Evolutionary conservation across 768 basidiomycete species (phyloP).

Genomic region (Leccinum subgranulosum): DNA sequence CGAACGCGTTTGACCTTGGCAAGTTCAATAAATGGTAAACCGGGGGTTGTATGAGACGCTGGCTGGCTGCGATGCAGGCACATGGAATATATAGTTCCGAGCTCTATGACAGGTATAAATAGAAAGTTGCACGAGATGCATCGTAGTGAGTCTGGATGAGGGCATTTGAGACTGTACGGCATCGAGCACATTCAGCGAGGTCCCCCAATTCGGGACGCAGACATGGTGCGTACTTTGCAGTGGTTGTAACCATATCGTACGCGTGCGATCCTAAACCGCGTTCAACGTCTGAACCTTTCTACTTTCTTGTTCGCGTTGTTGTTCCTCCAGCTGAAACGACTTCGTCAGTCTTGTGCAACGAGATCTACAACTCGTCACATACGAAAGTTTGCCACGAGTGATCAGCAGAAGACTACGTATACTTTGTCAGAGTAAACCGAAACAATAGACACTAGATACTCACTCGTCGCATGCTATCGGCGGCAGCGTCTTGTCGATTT

Average conservation of each 20-base stretch:
- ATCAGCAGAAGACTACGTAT: constrained; percentile 16
- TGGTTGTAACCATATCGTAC: neutral
- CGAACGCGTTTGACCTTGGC: too few relatives aligned
- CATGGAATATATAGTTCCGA: too few relatives aligned
- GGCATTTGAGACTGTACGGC: too few relatives aligned
- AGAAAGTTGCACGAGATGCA: too few relatives aligned
- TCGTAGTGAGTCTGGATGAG: too few relatives aligned
- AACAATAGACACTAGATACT: neutral
- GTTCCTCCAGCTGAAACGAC: constrained; percentile 24
- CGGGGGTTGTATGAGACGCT: too few relatives aligned
- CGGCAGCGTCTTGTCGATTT: constrained; percentile 40
- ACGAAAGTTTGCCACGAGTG: constrained; percentile 31
- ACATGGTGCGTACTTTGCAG: too few relatives aligned
- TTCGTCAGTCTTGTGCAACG: neutral
- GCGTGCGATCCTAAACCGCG: neutral
- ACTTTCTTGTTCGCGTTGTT: constrained; percentile 23
- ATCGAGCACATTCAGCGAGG: too few relatives aligned
- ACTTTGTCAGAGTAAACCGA: neutral
- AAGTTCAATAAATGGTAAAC: too few relatives aligned
- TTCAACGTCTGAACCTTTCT: constrained; percentile 12
- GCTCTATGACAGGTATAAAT: too few relatives aligned
- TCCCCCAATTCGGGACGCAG: too few relatives aligned
- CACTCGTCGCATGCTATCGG: constrained; percentile 18
- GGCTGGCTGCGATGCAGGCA: too few relatives aligned
- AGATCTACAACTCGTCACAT: neutral